Conservation (phyloP, 768 basidiomycete genomes). For the Tricholoma terreum region DNA sequence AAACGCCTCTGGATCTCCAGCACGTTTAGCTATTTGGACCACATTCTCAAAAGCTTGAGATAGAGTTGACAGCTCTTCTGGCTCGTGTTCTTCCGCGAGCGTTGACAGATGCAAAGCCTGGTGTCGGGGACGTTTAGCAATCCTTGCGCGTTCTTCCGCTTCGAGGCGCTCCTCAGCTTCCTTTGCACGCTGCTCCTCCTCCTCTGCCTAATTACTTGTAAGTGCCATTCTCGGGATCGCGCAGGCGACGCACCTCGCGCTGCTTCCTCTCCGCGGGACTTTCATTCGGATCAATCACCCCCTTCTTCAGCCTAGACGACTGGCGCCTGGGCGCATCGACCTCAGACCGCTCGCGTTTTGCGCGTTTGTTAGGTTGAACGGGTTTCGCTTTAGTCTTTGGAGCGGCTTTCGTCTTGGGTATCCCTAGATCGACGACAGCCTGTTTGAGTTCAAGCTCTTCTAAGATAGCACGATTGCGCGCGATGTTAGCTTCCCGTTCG, state of each 20-base stretch:
- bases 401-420: slow-evolving; percentile 35
- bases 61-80: slow-evolving; percentile 46
- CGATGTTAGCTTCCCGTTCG: slow-evolving; percentile 79
- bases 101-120: slow-evolving; percentile 58
- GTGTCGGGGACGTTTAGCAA: slow-evolving; percentile 67
- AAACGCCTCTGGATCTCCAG: slow-evolving; percentile 50
- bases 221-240: not conserved
- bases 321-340: slow-evolving; percentile 57
- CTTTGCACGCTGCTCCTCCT: slow-evolving; percentile 44
- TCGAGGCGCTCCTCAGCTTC: slow-evolving; percentile 62
- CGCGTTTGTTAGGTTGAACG: slow-evolving; percentile 51
- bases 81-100: slow-evolving; percentile 50
- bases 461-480: slow-evolving; percentile 71
- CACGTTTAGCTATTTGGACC: slow-evolving; percentile 32
- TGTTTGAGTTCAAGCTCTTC: slow-evolving; percentile 67
- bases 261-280: slow-evolving; percentile 59
- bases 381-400: slow-evolving; percentile 53
- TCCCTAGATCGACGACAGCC: slow-evolving; percentile 46
- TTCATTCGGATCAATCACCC: slow-evolving; percentile 54
- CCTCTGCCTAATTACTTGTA: slow-evolving; percentile 38
- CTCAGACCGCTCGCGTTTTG: slow-evolving; percentile 48
- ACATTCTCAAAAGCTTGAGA: slow-evolving; percentile 42
- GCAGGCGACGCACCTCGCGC: slow-evolving; percentile 50
- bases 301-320: slow-evolving; percentile 59
- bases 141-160: slow-evolving; percentile 58